phyloP scores from a whole-genome alignment of 2,329 filamentous ascomycete genomes.

The Cladosporium sp. region DNA sequence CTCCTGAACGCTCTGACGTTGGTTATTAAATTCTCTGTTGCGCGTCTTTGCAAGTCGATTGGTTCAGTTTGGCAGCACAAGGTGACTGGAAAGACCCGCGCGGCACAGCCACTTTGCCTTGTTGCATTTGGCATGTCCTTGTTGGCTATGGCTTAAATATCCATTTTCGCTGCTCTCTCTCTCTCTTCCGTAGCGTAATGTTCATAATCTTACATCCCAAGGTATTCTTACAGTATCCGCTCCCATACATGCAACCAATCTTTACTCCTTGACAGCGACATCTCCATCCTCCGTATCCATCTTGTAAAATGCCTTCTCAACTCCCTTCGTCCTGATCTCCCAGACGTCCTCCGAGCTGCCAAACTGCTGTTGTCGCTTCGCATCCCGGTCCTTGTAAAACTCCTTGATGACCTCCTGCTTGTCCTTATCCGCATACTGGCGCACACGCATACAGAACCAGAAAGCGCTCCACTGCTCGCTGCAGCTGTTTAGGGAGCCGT shows the following conservation, averaged over 20 bases:
- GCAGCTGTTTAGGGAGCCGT: constrained; percentile 75
- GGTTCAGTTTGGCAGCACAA: not conserved
- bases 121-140: not conserved
- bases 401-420: constrained; percentile 63
- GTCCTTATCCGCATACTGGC: constrained; percentile 60
- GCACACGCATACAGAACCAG: constrained; percentile 94
- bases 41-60: not conserved
- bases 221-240: not conserved
- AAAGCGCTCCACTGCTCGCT: constrained; percentile 88
- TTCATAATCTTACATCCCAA: constrained; percentile 9
- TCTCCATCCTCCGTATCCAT: constrained; percentile 32
- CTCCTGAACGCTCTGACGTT: not conserved
- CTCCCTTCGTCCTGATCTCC: constrained; percentile 67
- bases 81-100: not conserved
- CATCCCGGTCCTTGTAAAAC: constrained; percentile 67
- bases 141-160: not conserved
- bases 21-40: not conserved
- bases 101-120: not conserved
- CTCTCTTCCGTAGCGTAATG: not conserved
- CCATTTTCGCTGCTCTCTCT: not conserved
- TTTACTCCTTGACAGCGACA: constrained; percentile 12
- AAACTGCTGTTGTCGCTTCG: constrained; percentile 61
- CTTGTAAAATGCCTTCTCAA: constrained; percentile 51
- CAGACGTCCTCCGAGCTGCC: constrained; percentile 89
- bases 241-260: not conserved